phyloP scores from a whole-genome alignment of 768 basidiomycete species.

The Omphalotus guepiniiformis region DNA sequence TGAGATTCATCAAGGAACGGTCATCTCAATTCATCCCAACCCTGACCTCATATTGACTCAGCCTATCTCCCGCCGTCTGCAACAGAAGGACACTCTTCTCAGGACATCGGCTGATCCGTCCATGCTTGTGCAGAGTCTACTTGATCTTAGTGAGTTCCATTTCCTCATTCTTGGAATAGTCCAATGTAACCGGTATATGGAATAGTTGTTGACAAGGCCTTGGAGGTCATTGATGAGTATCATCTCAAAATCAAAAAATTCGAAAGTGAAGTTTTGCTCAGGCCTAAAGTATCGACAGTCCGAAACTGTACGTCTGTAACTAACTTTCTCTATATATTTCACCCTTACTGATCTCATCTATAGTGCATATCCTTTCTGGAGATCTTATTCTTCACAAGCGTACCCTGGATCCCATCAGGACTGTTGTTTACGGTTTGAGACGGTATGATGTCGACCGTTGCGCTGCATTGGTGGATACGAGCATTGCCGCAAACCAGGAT shows the following conservation, averaged over 20 bases:
- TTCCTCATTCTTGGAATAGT: background rate
- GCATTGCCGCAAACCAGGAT: conserved; percentile 4
- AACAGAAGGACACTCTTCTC: conserved; percentile 38
- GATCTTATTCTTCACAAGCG: conserved; percentile 73
- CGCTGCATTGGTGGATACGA: conserved; percentile 49
- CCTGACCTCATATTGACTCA: conserved; percentile 15
- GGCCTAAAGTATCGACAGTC: conserved; percentile 56
- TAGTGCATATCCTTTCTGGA: conserved; percentile 74
- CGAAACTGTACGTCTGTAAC: conserved; percentile 36
- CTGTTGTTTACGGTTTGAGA: conserved; percentile 62
- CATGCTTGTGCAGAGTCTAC: conserved; percentile 41
- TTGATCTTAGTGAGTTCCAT: conserved; percentile 30
- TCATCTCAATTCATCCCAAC: conserved; percentile 50
- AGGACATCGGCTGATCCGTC: conserved; percentile 40
- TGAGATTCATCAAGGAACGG: conserved; percentile 37
- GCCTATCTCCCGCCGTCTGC: conserved; percentile 37
- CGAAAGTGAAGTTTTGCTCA: conserved; percentile 54
- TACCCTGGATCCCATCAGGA: conserved; percentile 68
- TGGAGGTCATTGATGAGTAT: conserved; percentile 66
- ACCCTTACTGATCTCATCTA: background rate
- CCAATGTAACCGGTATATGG: no score
- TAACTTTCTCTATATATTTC: background rate
- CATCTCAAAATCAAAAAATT: conserved; percentile 55
- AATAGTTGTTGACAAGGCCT: conserved; percentile 63
- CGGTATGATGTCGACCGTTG: conserved; percentile 68